Conservation (phyloP, 805 yeast species). For the Schwanniomyces occidentalis region DNA sequence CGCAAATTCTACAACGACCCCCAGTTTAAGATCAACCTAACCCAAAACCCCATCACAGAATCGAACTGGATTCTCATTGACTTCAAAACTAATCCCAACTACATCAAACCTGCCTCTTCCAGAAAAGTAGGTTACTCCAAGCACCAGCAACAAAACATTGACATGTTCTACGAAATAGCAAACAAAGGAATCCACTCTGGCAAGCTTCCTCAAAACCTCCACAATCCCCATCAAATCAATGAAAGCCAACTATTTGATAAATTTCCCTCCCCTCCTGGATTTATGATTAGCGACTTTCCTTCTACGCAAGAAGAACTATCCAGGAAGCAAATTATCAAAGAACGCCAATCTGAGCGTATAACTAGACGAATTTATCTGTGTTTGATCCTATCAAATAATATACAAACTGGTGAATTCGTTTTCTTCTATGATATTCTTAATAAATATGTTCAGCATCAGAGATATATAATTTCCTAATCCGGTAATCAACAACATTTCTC, state of each 20-base stretch:
- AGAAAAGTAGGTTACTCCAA: conserved; percentile 16
- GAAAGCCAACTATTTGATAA: conserved; percentile 34
- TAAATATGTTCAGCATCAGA: conserved; percentile 20
- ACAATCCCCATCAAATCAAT: background rate
- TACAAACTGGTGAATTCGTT: conserved; percentile 30
- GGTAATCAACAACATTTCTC: too few species aligned
- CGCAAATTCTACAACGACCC: conserved; percentile 19
- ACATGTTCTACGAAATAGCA: conserved; percentile 14
- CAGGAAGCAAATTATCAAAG: conserved; percentile 18
- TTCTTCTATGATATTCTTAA: conserved; percentile 33
- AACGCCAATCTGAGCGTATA: conserved; percentile 27
- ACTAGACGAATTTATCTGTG: conserved; percentile 28
- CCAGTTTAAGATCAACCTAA: conserved; percentile 23
- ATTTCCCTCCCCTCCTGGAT: conserved; percentile 42
- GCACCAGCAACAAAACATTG: conserved; percentile 14
- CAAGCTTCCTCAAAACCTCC: conserved; percentile 3
- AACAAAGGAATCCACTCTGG: conserved; percentile 4
- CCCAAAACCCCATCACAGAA: conserved; percentile 36
- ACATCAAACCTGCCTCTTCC: conserved; percentile 13
- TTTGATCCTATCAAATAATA: conserved; percentile 14
- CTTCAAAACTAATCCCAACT: conserved; percentile 30
- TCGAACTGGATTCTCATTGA: conserved; percentile 37
- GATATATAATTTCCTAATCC: conserved; percentile 4
- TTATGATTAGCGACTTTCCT: conserved; percentile 39
- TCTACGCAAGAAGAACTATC: conserved; percentile 29